Conservation (phyloP, 164 flowering plant species). For the Cinnamomum chago region DNA sequence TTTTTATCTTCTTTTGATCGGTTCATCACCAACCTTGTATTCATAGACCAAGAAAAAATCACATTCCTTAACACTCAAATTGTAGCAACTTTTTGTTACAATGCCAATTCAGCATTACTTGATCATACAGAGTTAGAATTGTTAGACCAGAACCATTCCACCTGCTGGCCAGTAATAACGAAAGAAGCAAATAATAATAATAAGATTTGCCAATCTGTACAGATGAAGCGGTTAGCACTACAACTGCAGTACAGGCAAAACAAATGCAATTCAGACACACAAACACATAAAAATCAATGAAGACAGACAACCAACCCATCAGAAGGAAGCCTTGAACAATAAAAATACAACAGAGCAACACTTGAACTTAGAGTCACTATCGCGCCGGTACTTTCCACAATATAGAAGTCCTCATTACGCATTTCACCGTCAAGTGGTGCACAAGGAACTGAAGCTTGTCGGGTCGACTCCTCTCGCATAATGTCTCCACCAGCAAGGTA, state of each 20-base stretch:
- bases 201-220: neutral
- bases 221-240: neutral
- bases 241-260: neutral
- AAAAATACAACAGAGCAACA: slow-evolving; percentile 51
- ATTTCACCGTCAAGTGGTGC: slow-evolving; percentile 34
- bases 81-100: too few relatives aligned
- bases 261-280: neutral
- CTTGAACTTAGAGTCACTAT: slow-evolving; percentile 59
- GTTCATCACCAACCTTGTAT: too few relatives aligned
- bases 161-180: neutral
- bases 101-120: too few relatives aligned
- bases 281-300: neutral
- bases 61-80: too few relatives aligned
- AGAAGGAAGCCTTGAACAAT: slow-evolving; percentile 84
- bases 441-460: slow-evolving; percentile 57
- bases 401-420: slow-evolving; percentile 39
- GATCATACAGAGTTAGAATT: too few relatives aligned
- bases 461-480: slow-evolving; percentile 66
- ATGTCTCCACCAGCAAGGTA: slow-evolving; percentile 58
- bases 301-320: slow-evolving; percentile 57
- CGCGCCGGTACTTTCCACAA: slow-evolving; percentile 73
- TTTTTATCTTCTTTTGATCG: too few relatives aligned
- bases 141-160: neutral
- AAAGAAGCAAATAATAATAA: neutral
- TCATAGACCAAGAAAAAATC: too few relatives aligned